A percentile compares a stretch with the other conserved stretches of the same genome.
These are phyloP conservation scores for Corinectria fuckeliana DNA, from an alignment of 2,329 filamentous ascomycete species.

Conservation along the genomic window DNA sequence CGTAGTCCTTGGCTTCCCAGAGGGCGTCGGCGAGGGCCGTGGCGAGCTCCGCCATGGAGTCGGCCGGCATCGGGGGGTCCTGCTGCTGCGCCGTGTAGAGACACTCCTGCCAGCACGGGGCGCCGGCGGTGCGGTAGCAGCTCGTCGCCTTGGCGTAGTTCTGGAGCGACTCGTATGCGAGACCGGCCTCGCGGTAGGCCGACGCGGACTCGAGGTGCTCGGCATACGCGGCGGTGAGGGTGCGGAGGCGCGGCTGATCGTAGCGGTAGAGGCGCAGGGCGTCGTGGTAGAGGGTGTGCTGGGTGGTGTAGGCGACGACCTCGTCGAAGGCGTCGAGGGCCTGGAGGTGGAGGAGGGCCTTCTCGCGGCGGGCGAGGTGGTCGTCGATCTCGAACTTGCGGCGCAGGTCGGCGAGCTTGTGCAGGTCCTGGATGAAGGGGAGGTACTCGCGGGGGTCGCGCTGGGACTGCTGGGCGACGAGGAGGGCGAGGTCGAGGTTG, in stretches of 20 bases:
- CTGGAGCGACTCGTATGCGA: constrained; percentile 86
- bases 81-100: constrained; percentile 79
- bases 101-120: constrained; percentile 84
- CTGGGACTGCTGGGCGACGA: constrained; percentile 95
- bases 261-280: constrained; percentile 87
- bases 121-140: constrained; percentile 82
- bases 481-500: constrained; percentile 84
- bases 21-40: constrained; percentile 77
- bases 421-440: constrained; percentile 88
- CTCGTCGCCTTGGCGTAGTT: constrained; percentile 77
- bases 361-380: constrained; percentile 76
- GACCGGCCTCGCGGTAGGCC: constrained; percentile 82
- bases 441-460: constrained; percentile 95
- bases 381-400: constrained; percentile 88
- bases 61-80: constrained; percentile 62
- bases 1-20: constrained; percentile 83
- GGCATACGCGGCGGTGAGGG: constrained; percentile 81
- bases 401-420: constrained; percentile 73
- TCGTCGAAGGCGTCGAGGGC: constrained; percentile 78
- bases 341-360: constrained; percentile 80
- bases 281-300: constrained; percentile 78
- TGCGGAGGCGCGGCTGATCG: constrained; percentile 68
- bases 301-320: constrained; percentile 76
- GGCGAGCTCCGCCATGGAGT: constrained; percentile 73
- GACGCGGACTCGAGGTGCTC: constrained; percentile 77